Evolutionary conservation across 2,329 filamentous ascomycete species (phyloP), one percentile per base, ranked within the genome.

Genomic region (Trichocomaceae sp.): DNA sequence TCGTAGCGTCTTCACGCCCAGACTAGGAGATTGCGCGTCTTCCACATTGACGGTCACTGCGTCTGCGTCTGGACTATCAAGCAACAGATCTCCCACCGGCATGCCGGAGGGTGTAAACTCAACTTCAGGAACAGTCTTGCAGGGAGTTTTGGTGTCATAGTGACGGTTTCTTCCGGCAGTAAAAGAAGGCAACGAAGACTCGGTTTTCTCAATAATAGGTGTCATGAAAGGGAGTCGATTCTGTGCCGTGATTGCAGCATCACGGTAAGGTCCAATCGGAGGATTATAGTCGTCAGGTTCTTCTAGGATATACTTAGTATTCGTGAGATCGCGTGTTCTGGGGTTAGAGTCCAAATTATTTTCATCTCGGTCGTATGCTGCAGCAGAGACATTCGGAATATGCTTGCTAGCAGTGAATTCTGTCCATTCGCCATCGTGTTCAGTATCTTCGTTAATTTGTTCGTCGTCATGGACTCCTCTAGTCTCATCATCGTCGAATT

Each of bases 201-300:
- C 93, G 0, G 93, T 99, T 63, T 90, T 85, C 71, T 99, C 93
- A 1, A 93, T 92, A 61, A 99, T 99, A 1, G 93, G 93, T 0
- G 93, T 99, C 93, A 99, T 97, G 69, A 97, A 99, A 2, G 92
- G 93, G 9, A 97, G 78, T 53, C 91, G 86, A 71, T 91, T 96
- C 65, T 96, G 95, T 57, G 90, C 90, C 70, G 86, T 79, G 68
- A 90, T 81, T 35, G 76, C 81, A 66, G 89, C 83, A 70, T 96
- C 88, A 66, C 90, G 85, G 78, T 87, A 96, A 56, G 88, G 87
- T 47, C 85, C 81, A 55, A 81, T 86, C 17, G 89, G 86, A 45
- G 88, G 83, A 61, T 91, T 84, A 68, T 90, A 95, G 69, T 95
- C 89, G 66, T 95, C 89, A 0, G 90, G 90, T 88, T 96, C 64